Percentiles rank a stretch among this genome's conserved stretches.
Evolutionary conservation across 345 rosid species (phyloP).

Genomic region (Populus pruinosa): DNA sequence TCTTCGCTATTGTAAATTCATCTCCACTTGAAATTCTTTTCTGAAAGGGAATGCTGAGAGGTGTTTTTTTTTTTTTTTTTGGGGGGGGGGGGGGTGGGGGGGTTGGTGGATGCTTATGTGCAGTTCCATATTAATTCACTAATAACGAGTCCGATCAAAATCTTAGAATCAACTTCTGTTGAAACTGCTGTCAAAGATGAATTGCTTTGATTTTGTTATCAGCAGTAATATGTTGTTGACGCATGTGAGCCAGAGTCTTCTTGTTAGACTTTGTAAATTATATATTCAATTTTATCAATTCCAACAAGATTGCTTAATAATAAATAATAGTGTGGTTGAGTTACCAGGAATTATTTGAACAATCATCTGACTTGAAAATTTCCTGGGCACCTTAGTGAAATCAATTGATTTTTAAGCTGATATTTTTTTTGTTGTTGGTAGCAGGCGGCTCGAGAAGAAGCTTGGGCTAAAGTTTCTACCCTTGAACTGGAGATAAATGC

Average conservation of each 20-base stretch:
- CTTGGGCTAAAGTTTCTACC: constrained; percentile 91
- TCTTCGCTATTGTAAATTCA: background rate
- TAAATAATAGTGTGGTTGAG: background rate
- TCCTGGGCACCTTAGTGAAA: constrained; percentile 6
- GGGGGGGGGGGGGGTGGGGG: no score
- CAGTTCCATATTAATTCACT: no score
- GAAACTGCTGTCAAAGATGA: no score
- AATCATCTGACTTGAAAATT: background rate
- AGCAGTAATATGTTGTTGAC: background rate
- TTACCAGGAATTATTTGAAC: background rate
- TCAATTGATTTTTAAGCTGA: constrained; percentile 49
- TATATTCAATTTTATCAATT: no score
- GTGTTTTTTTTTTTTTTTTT: no score
- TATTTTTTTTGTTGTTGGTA: constrained; percentile 57
- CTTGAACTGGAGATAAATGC: constrained; percentile 83
- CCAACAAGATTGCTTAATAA: background rate
- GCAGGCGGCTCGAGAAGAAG: constrained; percentile 99
- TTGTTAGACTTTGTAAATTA: background rate
- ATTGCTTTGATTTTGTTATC: no score
- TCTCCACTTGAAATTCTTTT: no score
- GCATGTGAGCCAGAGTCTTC: background rate
- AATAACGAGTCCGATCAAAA: no score
- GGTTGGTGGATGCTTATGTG: no score
- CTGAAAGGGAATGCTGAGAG: no score
- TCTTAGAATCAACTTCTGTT: no score